These are phyloP conservation scores for Fusarium graminum DNA, from an alignment of 2,329 filamentous ascomycete genomes.

Conservation along the genomic window DNA sequence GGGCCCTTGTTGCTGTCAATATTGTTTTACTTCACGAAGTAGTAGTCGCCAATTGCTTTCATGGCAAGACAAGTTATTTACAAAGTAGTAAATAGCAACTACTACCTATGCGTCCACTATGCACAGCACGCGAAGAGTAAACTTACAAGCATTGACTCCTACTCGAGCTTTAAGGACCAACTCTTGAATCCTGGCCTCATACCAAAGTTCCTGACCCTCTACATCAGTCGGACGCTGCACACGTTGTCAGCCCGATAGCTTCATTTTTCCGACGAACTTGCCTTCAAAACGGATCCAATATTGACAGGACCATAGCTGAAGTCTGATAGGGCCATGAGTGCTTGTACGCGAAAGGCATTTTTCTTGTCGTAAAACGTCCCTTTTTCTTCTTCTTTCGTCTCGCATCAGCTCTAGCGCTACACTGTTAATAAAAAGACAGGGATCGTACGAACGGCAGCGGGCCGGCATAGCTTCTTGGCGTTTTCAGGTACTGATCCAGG, in stretches of 20 bases:
- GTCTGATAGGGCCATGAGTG: slow-evolving; percentile 3
- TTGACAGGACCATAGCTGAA: background rate
- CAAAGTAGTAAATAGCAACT: no score
- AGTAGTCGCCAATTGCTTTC: no score
- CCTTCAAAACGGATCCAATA: background rate
- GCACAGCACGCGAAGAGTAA: no score
- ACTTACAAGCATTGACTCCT: no score
- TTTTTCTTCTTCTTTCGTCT: slow-evolving; percentile 1
- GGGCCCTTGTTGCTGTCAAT: no score
- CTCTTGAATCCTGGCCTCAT: background rate
- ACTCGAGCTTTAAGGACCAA: no score
- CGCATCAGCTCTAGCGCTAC: slow-evolving; percentile 30
- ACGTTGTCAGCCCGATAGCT: slow-evolving; percentile 12
- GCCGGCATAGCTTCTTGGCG: slow-evolving; percentile 35
- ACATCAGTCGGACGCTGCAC: background rate
- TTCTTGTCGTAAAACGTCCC: background rate
- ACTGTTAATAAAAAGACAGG: slow-evolving; percentile 29
- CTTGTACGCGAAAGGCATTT: background rate
- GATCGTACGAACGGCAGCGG: slow-evolving; percentile 32
- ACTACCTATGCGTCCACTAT: no score
- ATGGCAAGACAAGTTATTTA: no score
- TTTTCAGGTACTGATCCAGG: slow-evolving; percentile 15
- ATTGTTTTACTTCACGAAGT: no score
- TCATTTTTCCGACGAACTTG: background rate
- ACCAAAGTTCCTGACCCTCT: background rate